A percentile compares a stretch with the other conserved stretches of the same genome.
These are phyloP conservation scores for Thielaviopsis euricoi DNA, from an alignment of 2,329 filamentous ascomycete genomes.

Conservation along the genomic window DNA sequence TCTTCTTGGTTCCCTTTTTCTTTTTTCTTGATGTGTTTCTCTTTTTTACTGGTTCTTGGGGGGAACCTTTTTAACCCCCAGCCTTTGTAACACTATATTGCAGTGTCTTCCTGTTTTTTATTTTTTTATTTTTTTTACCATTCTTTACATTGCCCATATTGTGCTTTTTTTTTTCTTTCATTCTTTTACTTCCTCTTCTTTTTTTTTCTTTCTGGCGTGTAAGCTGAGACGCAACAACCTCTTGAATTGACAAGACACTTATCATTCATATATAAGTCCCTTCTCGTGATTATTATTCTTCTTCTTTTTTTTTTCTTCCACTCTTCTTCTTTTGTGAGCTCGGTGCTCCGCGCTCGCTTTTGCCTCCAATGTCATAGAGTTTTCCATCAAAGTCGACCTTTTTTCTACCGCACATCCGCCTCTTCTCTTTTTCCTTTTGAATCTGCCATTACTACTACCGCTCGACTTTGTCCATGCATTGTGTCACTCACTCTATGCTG, in stretches of 20 bases:
- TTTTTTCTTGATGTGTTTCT: conserved; percentile 1
- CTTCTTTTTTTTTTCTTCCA: conserved; percentile 9
- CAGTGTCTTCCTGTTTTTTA: conserved; percentile 8
- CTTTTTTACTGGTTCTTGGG: conserved; percentile 3
- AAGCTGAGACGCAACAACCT: conserved; percentile 8
- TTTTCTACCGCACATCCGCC: background rate
- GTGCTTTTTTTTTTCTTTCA: conserved; percentile 2
- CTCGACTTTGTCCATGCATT: too few species aligned
- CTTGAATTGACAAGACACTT: background rate
- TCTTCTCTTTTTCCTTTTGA: background rate
- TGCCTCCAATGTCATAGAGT: too few species aligned
- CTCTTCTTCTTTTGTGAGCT: too few species aligned
- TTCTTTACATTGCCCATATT: conserved; percentile 9
- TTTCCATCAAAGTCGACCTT: too few species aligned
- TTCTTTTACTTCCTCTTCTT: too few species aligned
- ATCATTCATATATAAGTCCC: background rate
- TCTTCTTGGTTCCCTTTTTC: background rate
- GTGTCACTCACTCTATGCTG: too few species aligned
- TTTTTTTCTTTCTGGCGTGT: conserved; percentile 8
- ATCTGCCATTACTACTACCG: background rate
- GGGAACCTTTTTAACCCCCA: conserved; percentile 1
- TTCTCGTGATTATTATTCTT: background rate
- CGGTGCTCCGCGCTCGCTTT: too few species aligned
- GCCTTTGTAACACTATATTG: conserved; percentile 11
- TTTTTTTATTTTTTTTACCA: too few species aligned